Evolutionary conservation across 2,329 filamentous ascomycete species (phyloP).

Genomic region (Emmonsiellopsis sp.): DNA sequence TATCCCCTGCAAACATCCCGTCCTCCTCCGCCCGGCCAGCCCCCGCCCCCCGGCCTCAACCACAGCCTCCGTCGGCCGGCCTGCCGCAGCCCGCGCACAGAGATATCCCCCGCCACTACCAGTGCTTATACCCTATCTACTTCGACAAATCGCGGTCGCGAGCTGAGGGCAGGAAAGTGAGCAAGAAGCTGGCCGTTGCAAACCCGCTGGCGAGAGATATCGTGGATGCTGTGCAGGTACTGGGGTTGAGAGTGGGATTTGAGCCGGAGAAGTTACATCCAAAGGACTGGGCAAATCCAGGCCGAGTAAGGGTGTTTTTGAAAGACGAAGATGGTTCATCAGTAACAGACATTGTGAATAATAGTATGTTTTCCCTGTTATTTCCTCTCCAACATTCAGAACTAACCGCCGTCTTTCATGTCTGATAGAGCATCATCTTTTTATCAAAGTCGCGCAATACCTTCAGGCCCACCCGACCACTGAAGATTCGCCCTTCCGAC

Average conservation of each 20-base stretch:
- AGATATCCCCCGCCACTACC: slow-evolving; percentile 62
- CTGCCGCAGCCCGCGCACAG: slow-evolving; percentile 31
- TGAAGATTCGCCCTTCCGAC: slow-evolving; percentile 58
- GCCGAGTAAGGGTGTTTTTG: slow-evolving; percentile 71
- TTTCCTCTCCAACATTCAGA: not conserved
- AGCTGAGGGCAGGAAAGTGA: slow-evolving; percentile 72
- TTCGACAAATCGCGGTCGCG: slow-evolving; percentile 64
- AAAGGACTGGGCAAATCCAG: slow-evolving; percentile 96
- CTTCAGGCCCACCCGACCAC: slow-evolving; percentile 70
- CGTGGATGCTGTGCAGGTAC: slow-evolving; percentile 67
- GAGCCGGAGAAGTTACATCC: slow-evolving; percentile 90
- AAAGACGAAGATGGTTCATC: slow-evolving; percentile 45
- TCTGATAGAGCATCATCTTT: slow-evolving; percentile 69
- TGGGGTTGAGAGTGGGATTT: slow-evolving; percentile 58
- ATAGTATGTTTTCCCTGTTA: slow-evolving; percentile 42
- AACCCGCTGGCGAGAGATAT: slow-evolving; percentile 88
- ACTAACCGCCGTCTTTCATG: not conserved
- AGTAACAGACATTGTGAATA: slow-evolving; percentile 49
- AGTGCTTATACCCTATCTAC: slow-evolving; percentile 91
- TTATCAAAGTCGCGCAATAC: slow-evolving; percentile 67
- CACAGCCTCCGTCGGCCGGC: slow-evolving; percentile 15
- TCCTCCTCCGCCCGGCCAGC: slow-evolving; percentile 19
- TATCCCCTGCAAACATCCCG: slow-evolving; percentile 28
- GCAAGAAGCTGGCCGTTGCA: slow-evolving; percentile 59
- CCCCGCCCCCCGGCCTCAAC: slow-evolving; percentile 15